Base-by-base conservation (phyloP, 306 rosid genomes). In the Begonia masoniana region DNA sequence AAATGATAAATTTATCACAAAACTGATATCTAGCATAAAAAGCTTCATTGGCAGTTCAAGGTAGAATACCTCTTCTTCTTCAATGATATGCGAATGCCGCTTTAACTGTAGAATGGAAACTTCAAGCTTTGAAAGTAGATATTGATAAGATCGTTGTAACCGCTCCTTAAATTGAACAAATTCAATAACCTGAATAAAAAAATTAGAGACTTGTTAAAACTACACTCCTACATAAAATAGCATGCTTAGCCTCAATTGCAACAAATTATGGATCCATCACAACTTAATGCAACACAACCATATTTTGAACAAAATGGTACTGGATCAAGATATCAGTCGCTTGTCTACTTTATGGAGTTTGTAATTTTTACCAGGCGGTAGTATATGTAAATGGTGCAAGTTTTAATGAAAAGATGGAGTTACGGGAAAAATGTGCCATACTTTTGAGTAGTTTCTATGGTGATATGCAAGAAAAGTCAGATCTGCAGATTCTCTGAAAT, bases 401-500 rank as follows among this genome's bases (percentile, higher is more conserved):
- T 56, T 41, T 26, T 48, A 43, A 41, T 56, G n/a, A 60, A 52
- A 51, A 14, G 0, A 36, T 48, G 12, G 61, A 9, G n/a, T 19
- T 15, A 50, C 13, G 12, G 35, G 39, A 54, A 36, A 43, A 9
- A 50, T 50, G 47, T 41, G 15, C 16, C 78, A 41, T 79, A 87
- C 99, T 79, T 92, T 84, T 51, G 96, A 87, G 78, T 92, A 92
- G 66, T 79, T 92, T 69, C 88, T 81, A 66, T 92, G 93, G 54
- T 84, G 96, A 79, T 92, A 92, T 12, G 99, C 95, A 66, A 82
- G 83, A 78, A 84, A 87, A 52, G 99, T 82, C 60, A 81, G 77
- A 74, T 92, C 96, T 12, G 99, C 99, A 70, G 96, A 92, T 74
- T 92, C 99, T 73, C 94, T 76, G 43, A 87, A 81, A 77, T 87